A percentile compares a stretch with the other conserved stretches of the same genome.
Conservation (phyloP, 148 eudicot species). For the Cornus florida region DNA sequence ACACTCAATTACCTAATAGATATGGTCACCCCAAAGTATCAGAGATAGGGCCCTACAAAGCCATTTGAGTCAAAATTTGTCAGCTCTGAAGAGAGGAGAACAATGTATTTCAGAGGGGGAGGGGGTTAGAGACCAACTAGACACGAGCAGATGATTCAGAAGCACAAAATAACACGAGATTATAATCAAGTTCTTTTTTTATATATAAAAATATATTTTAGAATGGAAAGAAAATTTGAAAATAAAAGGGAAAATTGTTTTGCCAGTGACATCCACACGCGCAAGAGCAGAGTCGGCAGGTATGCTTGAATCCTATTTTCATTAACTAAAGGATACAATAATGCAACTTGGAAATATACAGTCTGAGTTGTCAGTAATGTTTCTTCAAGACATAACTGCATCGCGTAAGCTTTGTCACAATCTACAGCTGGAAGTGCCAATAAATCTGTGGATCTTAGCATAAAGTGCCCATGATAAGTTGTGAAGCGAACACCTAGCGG, state of each 20-base stretch:
- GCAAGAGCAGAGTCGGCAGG: no score
- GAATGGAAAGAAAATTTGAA: neutral
- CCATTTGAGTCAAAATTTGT: no score
- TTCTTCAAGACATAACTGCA: slow-evolving; percentile 89
- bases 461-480: slow-evolving; percentile 95
- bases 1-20: no score
- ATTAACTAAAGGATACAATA: slow-evolving; percentile 75
- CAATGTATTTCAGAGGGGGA: neutral
- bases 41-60: no score
- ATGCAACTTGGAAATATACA: slow-evolving; percentile 94
- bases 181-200: neutral
- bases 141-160: neutral
- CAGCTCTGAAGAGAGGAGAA: neutral
- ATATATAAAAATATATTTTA: neutral
- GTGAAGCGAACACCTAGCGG: slow-evolving; percentile 78
- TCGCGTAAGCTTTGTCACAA: slow-evolving; percentile 94
- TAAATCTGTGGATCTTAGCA: slow-evolving; percentile 96
- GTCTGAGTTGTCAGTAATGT: slow-evolving; percentile 69
- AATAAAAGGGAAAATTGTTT: neutral
- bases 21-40: no score
- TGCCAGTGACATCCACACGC: neutral
- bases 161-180: neutral
- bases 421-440: slow-evolving; percentile 98
- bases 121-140: neutral
- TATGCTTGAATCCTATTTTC: neutral